Evolutionary conservation across 2,329 filamentous ascomycete species (phyloP), one percentile per base, ranked within the genome.

Genomic region (Aspergillus brasiliensis): DNA sequence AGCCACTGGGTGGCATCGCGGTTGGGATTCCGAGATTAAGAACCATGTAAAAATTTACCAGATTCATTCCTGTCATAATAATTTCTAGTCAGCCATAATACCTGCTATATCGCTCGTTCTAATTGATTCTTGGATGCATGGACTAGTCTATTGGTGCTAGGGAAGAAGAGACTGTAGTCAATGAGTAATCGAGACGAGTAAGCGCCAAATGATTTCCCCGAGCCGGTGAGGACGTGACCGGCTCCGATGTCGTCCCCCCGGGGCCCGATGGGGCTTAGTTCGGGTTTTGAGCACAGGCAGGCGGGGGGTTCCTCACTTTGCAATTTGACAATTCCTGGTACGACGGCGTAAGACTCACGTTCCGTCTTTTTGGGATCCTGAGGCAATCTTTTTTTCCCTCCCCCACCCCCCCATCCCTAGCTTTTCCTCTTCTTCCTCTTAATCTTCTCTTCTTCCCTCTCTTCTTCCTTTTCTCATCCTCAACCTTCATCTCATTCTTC

Each of bases 231-330:
- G 13, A 21, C 3, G 25, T 13, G 37, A 28, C 27, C 17, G 44
- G 56, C 61, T 63, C 61, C 61, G 61, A 61, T 63, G 54, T 60
- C 61, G 61, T 60, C 40, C 44, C 31, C 59, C 34, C 31, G 53
- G 48, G 42, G 46, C 34, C 48, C 48, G 37, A 51, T 51, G 40
- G 53, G 53, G 44, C 31, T 34, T 34, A 34, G 31, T 11, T 34
- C 31, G 31, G 31, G 31, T 34, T 34, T 34, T 13, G 31, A 34
- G 31, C 31, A 34, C 31, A 34, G 31, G 31, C 31, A n/a, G 31
- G 31, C 31, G 31, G 31, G 46, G 46, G 42, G 42, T 23, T 38
- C 42, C 17, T 23, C n/a, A n/a, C 21, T 46, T 46, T 46, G 17
- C 42, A 7, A 46, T 44, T 8, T 17, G n/a, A n/a, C n/a, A n/a